phyloP scores from a whole-genome alignment of 2,329 filamentous ascomycete species.

The Fusarium odoratissimum region DNA sequence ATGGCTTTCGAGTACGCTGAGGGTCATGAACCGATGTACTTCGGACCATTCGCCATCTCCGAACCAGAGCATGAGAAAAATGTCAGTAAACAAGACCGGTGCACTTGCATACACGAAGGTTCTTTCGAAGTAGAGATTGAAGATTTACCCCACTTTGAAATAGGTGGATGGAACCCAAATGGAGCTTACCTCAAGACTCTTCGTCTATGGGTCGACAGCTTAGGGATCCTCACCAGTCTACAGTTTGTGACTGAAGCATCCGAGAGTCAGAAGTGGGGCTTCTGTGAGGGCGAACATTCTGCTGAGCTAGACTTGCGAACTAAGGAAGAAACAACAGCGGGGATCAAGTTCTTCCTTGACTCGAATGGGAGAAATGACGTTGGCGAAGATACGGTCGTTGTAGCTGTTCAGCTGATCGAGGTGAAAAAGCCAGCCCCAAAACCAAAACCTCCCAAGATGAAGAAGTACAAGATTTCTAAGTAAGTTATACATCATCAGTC shows the following conservation, averaged over 20 bases:
- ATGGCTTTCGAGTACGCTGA: background rate
- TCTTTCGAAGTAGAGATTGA: background rate
- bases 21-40: background rate
- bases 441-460: too few relatives aligned
- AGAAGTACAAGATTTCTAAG: too few relatives aligned
- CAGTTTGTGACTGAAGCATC: background rate
- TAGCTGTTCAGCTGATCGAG: background rate
- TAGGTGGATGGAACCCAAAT: too few relatives aligned
- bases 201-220: background rate
- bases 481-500: too few relatives aligned
- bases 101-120: background rate
- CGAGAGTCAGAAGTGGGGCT: background rate
- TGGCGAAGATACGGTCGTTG: background rate
- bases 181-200: background rate
- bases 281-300: background rate
- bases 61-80: background rate
- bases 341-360: background rate
- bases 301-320: background rate
- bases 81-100: background rate
- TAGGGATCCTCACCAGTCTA: background rate
- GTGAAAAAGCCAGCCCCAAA: background rate
- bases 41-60: background rate
- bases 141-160: background rate
- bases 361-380: background rate
- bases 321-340: rapidly evolving